Percentiles rank a stretch among this genome's conserved stretches.
These are phyloP conservation scores for Wickerhamomyces pijperi DNA, from an alignment of 805 yeast genomes.

Conservation along the genomic window DNA sequence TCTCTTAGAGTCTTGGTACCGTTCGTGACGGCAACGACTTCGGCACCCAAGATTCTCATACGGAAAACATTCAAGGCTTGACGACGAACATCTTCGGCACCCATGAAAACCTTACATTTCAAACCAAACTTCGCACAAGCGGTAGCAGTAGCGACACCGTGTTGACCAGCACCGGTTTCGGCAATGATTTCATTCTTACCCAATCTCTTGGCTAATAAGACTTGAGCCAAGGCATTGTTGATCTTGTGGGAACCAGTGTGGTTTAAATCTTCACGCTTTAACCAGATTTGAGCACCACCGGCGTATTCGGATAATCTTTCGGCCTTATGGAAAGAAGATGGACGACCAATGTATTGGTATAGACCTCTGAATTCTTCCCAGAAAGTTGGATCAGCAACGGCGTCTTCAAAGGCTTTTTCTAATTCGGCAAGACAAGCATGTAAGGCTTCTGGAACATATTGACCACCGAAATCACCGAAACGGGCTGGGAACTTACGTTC, in stretches of 20 bases:
- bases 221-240: constrained; percentile 78
- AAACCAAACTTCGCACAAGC: constrained; percentile 90
- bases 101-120: constrained; percentile 93
- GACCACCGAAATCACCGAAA: constrained; percentile 97
- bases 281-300: constrained; percentile 96
- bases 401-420: constrained; percentile 78
- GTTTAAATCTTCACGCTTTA: constrained; percentile 91
- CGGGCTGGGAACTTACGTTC: constrained; percentile 59
- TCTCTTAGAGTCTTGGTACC: constrained; percentile 96
- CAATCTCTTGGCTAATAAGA: constrained; percentile 64
- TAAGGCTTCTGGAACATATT: constrained; percentile 94
- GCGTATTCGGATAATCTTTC: constrained; percentile 80
- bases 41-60: constrained; percentile 93
- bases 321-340: constrained; percentile 85
- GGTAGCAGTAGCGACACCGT: constrained; percentile 88
- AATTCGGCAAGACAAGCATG: constrained; percentile 85
- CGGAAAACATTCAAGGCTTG: constrained; percentile 97
- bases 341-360: constrained; percentile 93
- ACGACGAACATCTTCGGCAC: constrained; percentile 97
- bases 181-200: constrained; percentile 74
- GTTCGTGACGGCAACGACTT: constrained; percentile 83
- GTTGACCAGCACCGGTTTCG: constrained; percentile 91
- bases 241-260: constrained; percentile 87
- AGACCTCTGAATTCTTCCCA: constrained; percentile 86
- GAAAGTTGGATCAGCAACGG: constrained; percentile 80